These are phyloP conservation scores for Cladophialophora exuberans DNA, from an alignment of 2,329 filamentous ascomycete genomes.

Conservation along the genomic window DNA sequence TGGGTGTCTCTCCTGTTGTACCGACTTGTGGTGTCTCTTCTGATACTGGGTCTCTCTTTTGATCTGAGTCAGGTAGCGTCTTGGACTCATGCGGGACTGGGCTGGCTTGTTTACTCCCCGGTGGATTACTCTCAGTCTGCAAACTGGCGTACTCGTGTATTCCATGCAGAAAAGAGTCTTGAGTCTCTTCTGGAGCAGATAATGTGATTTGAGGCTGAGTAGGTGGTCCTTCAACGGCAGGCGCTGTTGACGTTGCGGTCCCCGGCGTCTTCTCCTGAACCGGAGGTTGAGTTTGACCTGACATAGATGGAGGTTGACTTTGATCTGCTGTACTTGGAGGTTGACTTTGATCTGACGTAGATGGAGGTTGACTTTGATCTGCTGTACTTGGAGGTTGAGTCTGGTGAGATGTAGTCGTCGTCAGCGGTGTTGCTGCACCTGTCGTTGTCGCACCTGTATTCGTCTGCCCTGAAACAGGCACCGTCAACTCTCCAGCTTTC, in stretches of 20 bases:
- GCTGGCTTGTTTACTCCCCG: slow-evolving; percentile 2
- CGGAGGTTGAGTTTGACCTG: not conserved
- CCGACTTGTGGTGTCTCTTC: not conserved
- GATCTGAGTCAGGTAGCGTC: not conserved
- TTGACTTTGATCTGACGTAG: not conserved
- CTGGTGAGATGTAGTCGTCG: not conserved
- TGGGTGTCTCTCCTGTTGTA: no score
- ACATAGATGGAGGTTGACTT: not conserved
- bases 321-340: no score
- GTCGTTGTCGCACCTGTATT: not conserved
- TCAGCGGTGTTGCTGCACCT: not conserved
- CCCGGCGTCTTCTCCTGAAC: not conserved
- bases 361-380: not conserved
- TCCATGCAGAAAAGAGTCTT: slow-evolving; percentile 43
- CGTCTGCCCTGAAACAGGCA: not conserved
- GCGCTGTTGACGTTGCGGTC: not conserved
- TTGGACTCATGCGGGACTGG: not conserved
- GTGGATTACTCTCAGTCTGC: slow-evolving; percentile 14
- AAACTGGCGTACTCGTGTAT: slow-evolving; percentile 47
- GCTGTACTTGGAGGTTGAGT: not conserved
- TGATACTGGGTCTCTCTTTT: not conserved
- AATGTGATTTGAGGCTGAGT: not conserved
- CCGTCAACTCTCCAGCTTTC: slow-evolving; percentile 7
- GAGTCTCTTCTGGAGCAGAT: slow-evolving; percentile 5
- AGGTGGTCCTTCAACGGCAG: not conserved